Evolutionary conservation across 306 rosid genomes (phyloP).

Genomic region (Cicer yamashitae): DNA sequence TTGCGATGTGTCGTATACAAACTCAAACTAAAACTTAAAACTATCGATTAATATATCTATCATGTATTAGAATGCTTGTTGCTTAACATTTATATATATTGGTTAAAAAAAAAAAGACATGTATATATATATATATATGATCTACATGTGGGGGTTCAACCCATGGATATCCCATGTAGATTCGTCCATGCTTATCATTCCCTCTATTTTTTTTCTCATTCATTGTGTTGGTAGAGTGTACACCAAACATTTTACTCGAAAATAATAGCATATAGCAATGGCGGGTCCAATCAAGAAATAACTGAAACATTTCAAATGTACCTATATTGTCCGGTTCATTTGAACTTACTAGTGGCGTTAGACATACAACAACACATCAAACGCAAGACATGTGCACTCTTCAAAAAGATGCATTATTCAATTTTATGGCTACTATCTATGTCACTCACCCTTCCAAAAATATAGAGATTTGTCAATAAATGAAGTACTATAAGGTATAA

Average conservation of each 20-base stretch:
- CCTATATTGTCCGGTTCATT: constrained; percentile 45
- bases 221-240: too few relatives aligned
- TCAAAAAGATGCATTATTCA: constrained; percentile 50
- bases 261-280: neutral
- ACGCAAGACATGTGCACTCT: constrained; percentile 45
- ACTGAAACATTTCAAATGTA: constrained; percentile 23
- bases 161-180: too few relatives aligned
- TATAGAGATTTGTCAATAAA: constrained; percentile 31
- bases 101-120: too few relatives aligned
- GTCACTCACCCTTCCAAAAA: constrained; percentile 26
- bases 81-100: too few relatives aligned
- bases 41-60: too few relatives aligned
- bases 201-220: too few relatives aligned
- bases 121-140: too few relatives aligned
- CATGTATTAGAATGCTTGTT: too few relatives aligned
- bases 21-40: too few relatives aligned
- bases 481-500: constrained; percentile 1
- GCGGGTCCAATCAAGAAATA: constrained; percentile 42
- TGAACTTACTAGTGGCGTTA: constrained; percentile 43
- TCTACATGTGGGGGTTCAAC: too few relatives aligned
- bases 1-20: rapidly evolving
- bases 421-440: constrained; percentile 43
- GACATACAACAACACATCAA: constrained; percentile 39
- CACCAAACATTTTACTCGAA: too few relatives aligned
- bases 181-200: too few relatives aligned